Base-by-base conservation (phyloP, 2,329 filamentous ascomycete genomes). In the Fusarium graminum region DNA sequence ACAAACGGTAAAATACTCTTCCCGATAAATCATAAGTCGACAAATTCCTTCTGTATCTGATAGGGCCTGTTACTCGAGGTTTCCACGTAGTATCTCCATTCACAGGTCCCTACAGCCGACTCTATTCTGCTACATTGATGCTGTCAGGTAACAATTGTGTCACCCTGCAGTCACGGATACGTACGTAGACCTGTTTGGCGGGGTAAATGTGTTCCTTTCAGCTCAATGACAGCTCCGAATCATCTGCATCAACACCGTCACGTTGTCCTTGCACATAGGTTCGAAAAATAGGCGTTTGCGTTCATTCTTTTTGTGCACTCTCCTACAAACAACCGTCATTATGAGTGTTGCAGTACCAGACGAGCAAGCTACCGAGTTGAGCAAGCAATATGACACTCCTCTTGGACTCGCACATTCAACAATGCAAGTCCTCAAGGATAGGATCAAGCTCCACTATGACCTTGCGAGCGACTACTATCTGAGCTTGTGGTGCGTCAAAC, bases 391-490 rank as follows among this genome's bases (percentile, higher is more conserved):
- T 75, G 80, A 82, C 43, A 82, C 80, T 36, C 80, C 79, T 6
- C 67, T 82, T 26, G 80, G 80, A 16, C 71, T 82, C 29, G 78
- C 77, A 30, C 80, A 82, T 72, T 79, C 79, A 12, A 82, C 80
- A 6, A 79, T 82, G 77, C 79, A 81, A 67, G 79, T 81, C 13
- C 77, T 87, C 63, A 87, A 87, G 72, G 84, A 84, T 60, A 80
- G 85, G 53, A 87, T 87, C 73, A 86, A 85, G 77, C 80, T 82
- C 60, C 86, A 88, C 71, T 88, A 89, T 66, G 85, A 88, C 63
- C 79, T 88, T 16, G 83, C 85, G 26, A 87, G 84, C 51, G 85
- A 88, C 69, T 88, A 88, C 72, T 88, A 89, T 67, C 81, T 88
- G 63, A 86, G 81, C 32, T 78, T 88, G 19, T 88, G 86, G 86